These are phyloP conservation scores for Hymenoscyphus repandus DNA, from an alignment of 2,329 filamentous ascomycete species.

Conservation along the genomic window DNA sequence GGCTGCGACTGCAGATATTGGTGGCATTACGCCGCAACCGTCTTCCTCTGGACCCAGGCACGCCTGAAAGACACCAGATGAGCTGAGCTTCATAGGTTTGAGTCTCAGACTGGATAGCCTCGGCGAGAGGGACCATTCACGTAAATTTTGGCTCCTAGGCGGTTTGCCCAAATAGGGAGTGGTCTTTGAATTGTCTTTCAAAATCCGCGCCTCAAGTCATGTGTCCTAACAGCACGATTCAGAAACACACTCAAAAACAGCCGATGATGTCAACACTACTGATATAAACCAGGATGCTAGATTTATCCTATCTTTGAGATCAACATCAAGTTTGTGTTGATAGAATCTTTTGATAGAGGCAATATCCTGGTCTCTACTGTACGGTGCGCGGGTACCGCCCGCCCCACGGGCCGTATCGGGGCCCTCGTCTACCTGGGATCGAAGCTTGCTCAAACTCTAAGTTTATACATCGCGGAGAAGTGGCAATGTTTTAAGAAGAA, in stretches of 20 bases:
- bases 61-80: neutral
- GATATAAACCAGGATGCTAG: too few relatives aligned
- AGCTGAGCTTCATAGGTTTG: neutral
- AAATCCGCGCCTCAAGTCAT: too few relatives aligned
- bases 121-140: too few relatives aligned
- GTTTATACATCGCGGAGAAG: neutral
- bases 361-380: neutral
- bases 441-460: neutral
- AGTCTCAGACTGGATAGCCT: too few relatives aligned
- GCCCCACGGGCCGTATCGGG: neutral
- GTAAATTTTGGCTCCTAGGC: neutral
- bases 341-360: neutral
- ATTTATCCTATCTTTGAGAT: too few relatives aligned
- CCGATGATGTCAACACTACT: too few relatives aligned
- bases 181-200: too few relatives aligned
- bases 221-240: too few relatives aligned
- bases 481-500: neutral
- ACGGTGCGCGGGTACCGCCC: neutral
- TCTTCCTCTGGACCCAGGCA: neutral
- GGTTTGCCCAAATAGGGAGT: neutral
- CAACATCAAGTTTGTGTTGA: too few relatives aligned
- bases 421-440: neutral
- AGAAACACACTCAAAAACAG: too few relatives aligned
- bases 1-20: neutral
- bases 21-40: neutral